Conservation (phyloP, 1,284 basidiomycete species). For the Austroboletus niveus region DNA sequence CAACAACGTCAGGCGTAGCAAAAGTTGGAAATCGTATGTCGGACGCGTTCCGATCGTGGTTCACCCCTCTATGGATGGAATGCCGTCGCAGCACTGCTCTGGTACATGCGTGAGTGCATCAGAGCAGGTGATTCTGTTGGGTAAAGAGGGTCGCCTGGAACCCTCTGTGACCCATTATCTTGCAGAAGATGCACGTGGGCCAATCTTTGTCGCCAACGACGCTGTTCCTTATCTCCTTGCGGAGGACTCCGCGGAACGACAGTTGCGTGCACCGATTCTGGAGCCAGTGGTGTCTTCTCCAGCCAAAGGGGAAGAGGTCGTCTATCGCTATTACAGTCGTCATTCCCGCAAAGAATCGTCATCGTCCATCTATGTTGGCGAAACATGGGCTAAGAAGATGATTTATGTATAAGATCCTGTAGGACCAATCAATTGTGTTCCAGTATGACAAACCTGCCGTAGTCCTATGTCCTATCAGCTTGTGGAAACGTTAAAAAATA, state of each 20-base stretch:
- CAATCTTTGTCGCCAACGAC: slow-evolving; percentile 19
- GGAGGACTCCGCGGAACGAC: slow-evolving; percentile 6
- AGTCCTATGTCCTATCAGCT: no score
- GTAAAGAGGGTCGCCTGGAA: background rate
- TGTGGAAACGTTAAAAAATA: background rate
- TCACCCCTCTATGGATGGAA: background rate
- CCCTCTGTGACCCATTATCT: slow-evolving; percentile 18
- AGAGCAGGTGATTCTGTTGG: slow-evolving; percentile 7
- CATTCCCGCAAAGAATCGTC: background rate
- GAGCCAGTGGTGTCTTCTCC: slow-evolving; percentile 2
- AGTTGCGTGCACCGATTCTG: slow-evolving; percentile 7
- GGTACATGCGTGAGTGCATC: background rate
- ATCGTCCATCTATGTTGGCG: slow-evolving; percentile 7
- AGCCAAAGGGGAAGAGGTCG: slow-evolving; percentile 14
- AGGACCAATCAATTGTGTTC: no score
- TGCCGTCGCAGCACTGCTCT: background rate
- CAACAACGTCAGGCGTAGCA: background rate
- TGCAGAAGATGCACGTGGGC: slow-evolving; percentile 15
- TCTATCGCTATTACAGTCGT: slow-evolving; percentile 9
- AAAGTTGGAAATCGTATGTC: background rate
- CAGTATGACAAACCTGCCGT: no score
- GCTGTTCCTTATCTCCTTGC: background rate
- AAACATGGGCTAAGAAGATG: slow-evolving; percentile 13
- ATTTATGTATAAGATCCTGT: background rate
- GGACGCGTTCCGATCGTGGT: slow-evolving; percentile 3